Evolutionary conservation across 345 rosid species (phyloP).

Genomic region (Populus deltoides): DNA sequence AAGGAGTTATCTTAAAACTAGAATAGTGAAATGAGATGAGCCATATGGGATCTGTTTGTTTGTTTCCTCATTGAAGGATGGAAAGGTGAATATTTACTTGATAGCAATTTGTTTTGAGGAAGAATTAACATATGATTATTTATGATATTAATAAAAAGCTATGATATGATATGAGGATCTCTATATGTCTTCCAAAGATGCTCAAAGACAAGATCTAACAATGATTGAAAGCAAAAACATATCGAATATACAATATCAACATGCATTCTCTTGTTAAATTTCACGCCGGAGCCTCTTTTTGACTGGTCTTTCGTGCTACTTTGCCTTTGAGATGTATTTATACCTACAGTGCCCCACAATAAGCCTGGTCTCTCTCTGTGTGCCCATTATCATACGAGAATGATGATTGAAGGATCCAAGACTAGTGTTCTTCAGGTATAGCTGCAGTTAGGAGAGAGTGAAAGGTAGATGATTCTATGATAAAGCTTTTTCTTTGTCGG

Average conservation of each 20-base stretch:
- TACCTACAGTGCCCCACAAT: not conserved
- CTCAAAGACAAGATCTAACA: conserved; percentile 15
- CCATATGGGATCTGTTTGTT: too few relatives aligned
- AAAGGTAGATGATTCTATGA: conserved; percentile 1
- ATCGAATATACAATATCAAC: conserved; percentile 16
- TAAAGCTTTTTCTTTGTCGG: conserved; percentile 9
- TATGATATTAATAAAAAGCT: not conserved
- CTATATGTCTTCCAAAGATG: conserved; percentile 12
- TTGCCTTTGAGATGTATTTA: not conserved
- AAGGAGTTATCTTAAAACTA: too few relatives aligned
- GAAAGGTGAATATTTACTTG: too few relatives aligned
- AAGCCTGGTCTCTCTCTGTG: not conserved
- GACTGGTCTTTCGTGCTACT: conserved; percentile 38
- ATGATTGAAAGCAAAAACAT: conserved; percentile 34
- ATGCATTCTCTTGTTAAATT: conserved; percentile 23
- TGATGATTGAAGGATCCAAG: conserved; percentile 44
- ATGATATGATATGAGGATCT: not conserved
- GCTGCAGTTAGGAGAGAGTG: conserved; percentile 16
- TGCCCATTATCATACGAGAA: conserved; percentile 1
- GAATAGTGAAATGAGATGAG: too few relatives aligned
- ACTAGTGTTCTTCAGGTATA: conserved; percentile 9
- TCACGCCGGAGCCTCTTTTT: conserved; percentile 35
- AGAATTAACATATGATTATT: too few relatives aligned
- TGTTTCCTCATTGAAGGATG: too few relatives aligned
- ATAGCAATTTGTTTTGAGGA: too few relatives aligned